A percentile compares a stretch with the other conserved stretches of the same genome.
Conservation (phyloP, 2,329 filamentous ascomycete species). For the Aspergillus sp. region DNA sequence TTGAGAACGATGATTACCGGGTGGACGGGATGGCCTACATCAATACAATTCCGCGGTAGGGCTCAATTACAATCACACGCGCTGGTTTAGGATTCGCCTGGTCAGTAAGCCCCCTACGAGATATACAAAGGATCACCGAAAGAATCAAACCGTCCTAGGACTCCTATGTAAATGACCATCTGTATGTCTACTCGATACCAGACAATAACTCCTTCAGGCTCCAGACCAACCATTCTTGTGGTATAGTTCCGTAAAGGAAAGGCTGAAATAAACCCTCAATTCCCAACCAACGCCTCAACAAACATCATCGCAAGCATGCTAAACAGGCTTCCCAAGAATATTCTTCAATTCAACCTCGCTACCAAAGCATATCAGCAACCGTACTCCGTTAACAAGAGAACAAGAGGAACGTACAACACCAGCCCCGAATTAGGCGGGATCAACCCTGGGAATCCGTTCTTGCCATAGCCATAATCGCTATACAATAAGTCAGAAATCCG, state of each 20-base stretch:
- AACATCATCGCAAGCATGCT: not conserved
- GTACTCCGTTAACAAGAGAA: not conserved
- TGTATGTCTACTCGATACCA: not conserved
- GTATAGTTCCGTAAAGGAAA: too few species aligned
- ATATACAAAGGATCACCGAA: too few species aligned
- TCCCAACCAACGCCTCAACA: not conserved
- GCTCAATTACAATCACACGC: not conserved
- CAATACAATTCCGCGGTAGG: constrained; percentile 27
- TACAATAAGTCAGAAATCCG: not conserved
- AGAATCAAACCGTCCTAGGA: not conserved
- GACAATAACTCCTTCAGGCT: not conserved
- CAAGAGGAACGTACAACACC: constrained; percentile 69
- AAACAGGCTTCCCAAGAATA: not conserved
- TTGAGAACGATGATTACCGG: constrained; percentile 28
- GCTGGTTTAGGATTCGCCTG: not conserved
- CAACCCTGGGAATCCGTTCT: constrained; percentile 67
- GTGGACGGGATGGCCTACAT: constrained; percentile 27
- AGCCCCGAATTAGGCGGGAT: constrained; percentile 75
- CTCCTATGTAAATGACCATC: not conserved
- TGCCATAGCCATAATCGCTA: constrained; percentile 43
- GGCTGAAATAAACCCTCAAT: too few species aligned
- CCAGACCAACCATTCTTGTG: too few species aligned
- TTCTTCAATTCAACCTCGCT: constrained; percentile 14
- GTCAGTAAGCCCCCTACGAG: too few species aligned
- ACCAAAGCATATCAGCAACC: not conserved